Conservation (phyloP, 2,329 filamentous ascomycete genomes). For the Hymenoscyphus albidus region DNA sequence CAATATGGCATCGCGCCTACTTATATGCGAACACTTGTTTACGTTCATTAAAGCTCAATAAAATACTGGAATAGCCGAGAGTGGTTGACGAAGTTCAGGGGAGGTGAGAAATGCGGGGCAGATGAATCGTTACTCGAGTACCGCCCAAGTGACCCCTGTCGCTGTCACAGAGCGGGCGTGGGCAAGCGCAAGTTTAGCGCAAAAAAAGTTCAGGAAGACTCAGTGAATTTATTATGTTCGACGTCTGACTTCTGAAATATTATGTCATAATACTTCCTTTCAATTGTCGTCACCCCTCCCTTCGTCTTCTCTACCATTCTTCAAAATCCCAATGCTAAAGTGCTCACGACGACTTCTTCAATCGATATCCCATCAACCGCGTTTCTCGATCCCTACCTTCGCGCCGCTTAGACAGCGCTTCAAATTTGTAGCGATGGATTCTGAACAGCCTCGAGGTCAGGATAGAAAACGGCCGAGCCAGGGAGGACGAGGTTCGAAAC, state of each 20-base stretch:
- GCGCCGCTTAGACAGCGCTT: constrained; percentile 7
- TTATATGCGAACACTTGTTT: too few relatives aligned
- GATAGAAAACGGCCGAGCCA: constrained; percentile 31
- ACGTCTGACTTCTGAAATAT: background rate
- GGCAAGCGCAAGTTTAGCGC: background rate
- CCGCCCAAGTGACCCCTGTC: background rate
- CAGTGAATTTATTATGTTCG: background rate
- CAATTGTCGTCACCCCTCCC: background rate
- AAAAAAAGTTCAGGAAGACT: constrained; percentile 1
- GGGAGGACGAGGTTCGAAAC: constrained; percentile 40
- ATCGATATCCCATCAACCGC: background rate
- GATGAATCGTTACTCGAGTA: constrained; percentile 1
- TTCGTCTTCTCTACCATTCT: background rate
- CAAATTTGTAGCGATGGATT: constrained; percentile 16
- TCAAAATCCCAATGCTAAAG: background rate
- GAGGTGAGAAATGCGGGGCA: constrained; percentile 3
- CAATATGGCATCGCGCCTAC: background rate
- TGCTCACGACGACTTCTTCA: background rate
- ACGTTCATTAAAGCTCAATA: too few relatives aligned
- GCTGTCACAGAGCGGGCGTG: background rate
- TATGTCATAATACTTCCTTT: background rate
- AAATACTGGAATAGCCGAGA: background rate
- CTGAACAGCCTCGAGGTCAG: constrained; percentile 7
- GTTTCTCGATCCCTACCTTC: background rate
- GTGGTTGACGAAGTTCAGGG: background rate